Evolutionary conservation across 1,284 basidiomycete species (phyloP).

Genomic region (Pseudozyma flocculosa): DNA sequence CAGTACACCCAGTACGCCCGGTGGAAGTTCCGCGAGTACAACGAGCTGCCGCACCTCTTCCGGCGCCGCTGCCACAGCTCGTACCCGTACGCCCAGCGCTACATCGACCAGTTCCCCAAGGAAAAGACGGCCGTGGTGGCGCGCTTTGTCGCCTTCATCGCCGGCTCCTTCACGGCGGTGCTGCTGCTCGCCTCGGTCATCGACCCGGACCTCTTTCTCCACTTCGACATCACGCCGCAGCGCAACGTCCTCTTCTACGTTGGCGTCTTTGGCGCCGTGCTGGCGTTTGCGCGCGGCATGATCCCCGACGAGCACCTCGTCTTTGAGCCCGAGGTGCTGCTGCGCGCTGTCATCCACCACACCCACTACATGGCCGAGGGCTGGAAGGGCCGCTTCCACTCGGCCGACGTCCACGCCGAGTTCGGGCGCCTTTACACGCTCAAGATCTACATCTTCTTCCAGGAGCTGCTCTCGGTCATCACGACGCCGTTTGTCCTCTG

Average conservation of each 20-base stretch:
- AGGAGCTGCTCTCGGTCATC: slow-evolving; percentile 85
- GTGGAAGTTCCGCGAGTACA: slow-evolving; percentile 99
- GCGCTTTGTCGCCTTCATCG: slow-evolving; percentile 90
- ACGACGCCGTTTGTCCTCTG: slow-evolving; percentile 91
- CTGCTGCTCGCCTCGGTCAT: slow-evolving; percentile 84
- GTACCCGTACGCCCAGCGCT: slow-evolving; percentile 85
- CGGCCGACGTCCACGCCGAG: slow-evolving; percentile 57
- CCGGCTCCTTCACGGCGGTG: slow-evolving; percentile 93
- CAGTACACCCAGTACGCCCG: slow-evolving; percentile 91
- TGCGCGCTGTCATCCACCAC: slow-evolving; percentile 85
- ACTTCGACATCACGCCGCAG: slow-evolving; percentile 91
- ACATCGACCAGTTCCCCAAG: slow-evolving; percentile 96
- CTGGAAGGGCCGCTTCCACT: slow-evolving; percentile 87
- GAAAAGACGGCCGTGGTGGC: slow-evolving; percentile 84
- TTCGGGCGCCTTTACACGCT: slow-evolving; percentile 49
- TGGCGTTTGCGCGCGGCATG: slow-evolving; percentile 90
- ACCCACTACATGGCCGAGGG: slow-evolving; percentile 93
- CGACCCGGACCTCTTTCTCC: slow-evolving; percentile 80
- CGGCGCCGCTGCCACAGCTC: slow-evolving; percentile 79
- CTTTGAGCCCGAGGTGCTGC: slow-evolving; percentile 87
- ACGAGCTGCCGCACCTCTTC: slow-evolving; percentile 93
- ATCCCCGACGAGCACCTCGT: slow-evolving; percentile 87
- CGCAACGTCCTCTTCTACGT: slow-evolving; percentile 92
- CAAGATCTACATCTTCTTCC: slow-evolving; percentile 68
- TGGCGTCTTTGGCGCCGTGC: slow-evolving; percentile 78